Evolutionary conservation across 768 basidiomycete species (phyloP).

Genomic region (Serendipita indica): DNA sequence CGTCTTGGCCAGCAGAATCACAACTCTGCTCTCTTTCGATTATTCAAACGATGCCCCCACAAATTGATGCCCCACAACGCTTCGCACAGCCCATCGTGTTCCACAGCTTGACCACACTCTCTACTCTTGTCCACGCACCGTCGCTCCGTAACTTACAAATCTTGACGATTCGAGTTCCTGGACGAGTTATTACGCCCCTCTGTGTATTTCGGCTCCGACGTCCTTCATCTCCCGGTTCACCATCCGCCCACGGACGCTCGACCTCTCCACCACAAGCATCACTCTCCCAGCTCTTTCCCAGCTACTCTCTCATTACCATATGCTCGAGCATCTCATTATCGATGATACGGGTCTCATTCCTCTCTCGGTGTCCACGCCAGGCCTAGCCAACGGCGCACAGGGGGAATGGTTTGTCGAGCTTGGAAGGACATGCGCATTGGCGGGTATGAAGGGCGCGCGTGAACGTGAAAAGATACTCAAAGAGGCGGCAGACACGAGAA

Average conservation of each 20-base stretch:
- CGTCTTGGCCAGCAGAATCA: slow-evolving; percentile 38
- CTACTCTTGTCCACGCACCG: slow-evolving; percentile 31
- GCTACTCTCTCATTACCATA: slow-evolving; percentile 35
- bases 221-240: slow-evolving; percentile 15
- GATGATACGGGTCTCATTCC: slow-evolving; percentile 49
- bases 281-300: slow-evolving; percentile 38
- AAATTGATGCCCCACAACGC: slow-evolving; percentile 23
- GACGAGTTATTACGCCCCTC: no score
- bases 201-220: slow-evolving; percentile 28
- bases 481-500: slow-evolving; percentile 8
- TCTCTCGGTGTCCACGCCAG: no score
- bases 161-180: slow-evolving; percentile 59
- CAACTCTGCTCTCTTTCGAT: slow-evolving; percentile 7
- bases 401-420: slow-evolving; percentile 44
- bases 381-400: slow-evolving; percentile 33
- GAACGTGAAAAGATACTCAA: slow-evolving; percentile 52
- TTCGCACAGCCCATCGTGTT: slow-evolving; percentile 87
- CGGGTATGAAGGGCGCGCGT: slow-evolving; percentile 44
- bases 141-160: slow-evolving; percentile 32
- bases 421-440: slow-evolving; percentile 45
- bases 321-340: slow-evolving; percentile 49
- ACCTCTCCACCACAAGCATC: slow-evolving; percentile 59
- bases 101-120: slow-evolving; percentile 49
- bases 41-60: slow-evolving; percentile 6
- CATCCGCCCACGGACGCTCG: slow-evolving; percentile 33